Percentiles rank a stretch among this genome's conserved stretches.
These are phyloP conservation scores for Gossypium arboreum DNA, from an alignment of 345 rosid genomes.

Conservation along the genomic window DNA sequence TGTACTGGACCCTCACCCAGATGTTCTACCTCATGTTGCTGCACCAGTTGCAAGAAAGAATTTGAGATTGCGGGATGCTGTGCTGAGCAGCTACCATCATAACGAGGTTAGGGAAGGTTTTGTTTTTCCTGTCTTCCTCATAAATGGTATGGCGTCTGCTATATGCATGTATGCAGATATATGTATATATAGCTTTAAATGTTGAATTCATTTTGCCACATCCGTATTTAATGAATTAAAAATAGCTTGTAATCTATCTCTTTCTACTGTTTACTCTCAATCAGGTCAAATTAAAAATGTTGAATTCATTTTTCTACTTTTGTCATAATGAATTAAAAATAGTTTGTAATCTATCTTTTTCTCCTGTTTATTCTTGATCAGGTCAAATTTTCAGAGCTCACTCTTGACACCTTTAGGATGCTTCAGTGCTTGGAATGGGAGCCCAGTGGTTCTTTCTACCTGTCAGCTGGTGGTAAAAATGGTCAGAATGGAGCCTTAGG, in stretches of 20 bases:
- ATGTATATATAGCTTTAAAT: constrained; percentile 5
- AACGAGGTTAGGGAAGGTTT: constrained; percentile 65
- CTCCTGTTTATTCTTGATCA: constrained; percentile 28
- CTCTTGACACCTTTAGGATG: constrained; percentile 90
- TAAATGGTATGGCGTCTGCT: constrained; percentile 13
- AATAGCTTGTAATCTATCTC: background rate
- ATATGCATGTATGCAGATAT: background rate
- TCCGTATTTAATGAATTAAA: background rate
- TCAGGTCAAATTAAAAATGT: constrained; percentile 61
- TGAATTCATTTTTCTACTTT: background rate
- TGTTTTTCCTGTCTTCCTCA: constrained; percentile 18
- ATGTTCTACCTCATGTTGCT: constrained; percentile 50
- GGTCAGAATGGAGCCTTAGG: constrained; percentile 59
- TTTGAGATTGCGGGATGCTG: constrained; percentile 74
- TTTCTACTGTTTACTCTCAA: constrained; percentile 15
- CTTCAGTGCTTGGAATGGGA: constrained; percentile 99
- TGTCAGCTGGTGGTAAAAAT: constrained; percentile 44
- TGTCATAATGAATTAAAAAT: background rate
- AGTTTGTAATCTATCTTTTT: background rate
- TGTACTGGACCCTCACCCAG: constrained; percentile 71
- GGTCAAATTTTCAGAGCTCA: constrained; percentile 97
- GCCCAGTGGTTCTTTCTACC: constrained; percentile 86
- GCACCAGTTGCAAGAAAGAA: constrained; percentile 45
- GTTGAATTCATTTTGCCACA: background rate
- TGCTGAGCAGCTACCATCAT: constrained; percentile 79